Base-by-base conservation (phyloP, 345 rosid genomes). In the Stellera chamaejasme region DNA sequence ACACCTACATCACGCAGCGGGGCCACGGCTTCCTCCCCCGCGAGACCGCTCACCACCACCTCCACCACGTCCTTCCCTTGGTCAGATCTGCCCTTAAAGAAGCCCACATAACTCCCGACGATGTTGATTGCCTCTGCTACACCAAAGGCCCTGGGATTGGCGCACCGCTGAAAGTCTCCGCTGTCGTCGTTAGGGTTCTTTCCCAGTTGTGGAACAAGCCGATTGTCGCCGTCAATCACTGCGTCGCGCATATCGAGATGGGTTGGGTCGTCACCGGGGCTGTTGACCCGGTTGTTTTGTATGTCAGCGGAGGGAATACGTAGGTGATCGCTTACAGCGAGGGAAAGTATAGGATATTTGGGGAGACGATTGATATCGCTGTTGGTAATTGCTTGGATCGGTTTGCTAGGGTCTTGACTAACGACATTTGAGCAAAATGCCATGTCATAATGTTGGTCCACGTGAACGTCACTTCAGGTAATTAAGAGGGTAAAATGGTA, bases 301-400 rank as follows among this genome's bases (percentile, higher is more conserved):
- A 89, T 71, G 99, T 87, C 13, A 94, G 99, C 41, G 99, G 97
- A 52, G 97, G 97, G 52, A 94, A 94, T 64, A 94, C 99, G 12
- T 95, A 87, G 70, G 97, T 90, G 16, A 94, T 94, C 75, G 92
- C 97, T 0, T 94, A 87, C 32, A 90, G 96, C 56, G 99, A 90
- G 80, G 99, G 96, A 13, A 62, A 86, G 43, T 90, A 90, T 45
- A 53, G 90, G 15, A 94, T 90, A 6, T 90, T 94, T 6, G 96
- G 97, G 23, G 99, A 90, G 81, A 90, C 96, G n/a, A 90, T 94
- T 75, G 99, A 90, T 77, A 94, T 94, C 60, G 97, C 93, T 71
- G 95, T 90, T 44, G 97, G 97, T 27, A 94, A 94, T 72, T 94
- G 97, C 66, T 78, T 93, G 87, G 96, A 90, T 50, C 83, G 96